Evolutionary conservation across 176 grass and related monocot species (phyloP).

Genomic region (bread wheat (Triticum aestivum)): DNA sequence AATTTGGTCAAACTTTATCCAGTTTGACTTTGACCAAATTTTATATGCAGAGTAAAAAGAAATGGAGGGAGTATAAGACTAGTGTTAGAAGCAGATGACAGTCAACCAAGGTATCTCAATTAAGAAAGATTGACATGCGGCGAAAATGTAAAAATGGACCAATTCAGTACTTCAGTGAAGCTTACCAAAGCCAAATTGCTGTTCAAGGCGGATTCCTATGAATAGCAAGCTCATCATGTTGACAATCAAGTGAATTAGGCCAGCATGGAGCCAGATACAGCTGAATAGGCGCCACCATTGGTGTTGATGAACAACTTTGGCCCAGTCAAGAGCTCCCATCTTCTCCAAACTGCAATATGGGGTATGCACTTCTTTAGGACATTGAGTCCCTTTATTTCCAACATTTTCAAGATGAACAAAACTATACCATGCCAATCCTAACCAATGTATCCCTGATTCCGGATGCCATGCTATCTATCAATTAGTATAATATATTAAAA

Average conservation of each 20-base stretch:
- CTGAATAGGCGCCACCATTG: slow-evolving; percentile 87
- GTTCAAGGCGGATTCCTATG: slow-evolving; percentile 87
- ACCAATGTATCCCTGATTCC: not conserved
- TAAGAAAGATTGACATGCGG: not conserved
- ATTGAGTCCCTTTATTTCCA: not conserved
- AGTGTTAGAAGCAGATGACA: not conserved
- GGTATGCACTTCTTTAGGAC: not conserved
- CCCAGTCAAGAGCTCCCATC: slow-evolving; percentile 88
- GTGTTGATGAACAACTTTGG: slow-evolving; percentile 73
- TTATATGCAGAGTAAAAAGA: no score
- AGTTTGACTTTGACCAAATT: no score
- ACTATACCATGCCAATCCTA: not conserved
- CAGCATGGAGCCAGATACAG: slow-evolving; percentile 85
- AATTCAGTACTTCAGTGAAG: slow-evolving; percentile 4
- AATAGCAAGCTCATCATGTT: slow-evolving; percentile 96
- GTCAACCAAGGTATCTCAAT: not conserved
- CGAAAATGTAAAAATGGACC: not conserved
- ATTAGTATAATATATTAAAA: not conserved
- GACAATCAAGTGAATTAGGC: slow-evolving; percentile 75
- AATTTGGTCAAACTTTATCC: no score
- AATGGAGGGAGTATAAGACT: not conserved
- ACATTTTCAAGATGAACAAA: slow-evolving; percentile 2
- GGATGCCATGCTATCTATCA: not conserved
- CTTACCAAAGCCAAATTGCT: slow-evolving; percentile 95
- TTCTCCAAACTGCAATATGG: slow-evolving; percentile 65